Evolutionary conservation across 2,329 filamentous ascomycete genomes (phyloP).

Genomic region (Whalleya microplaca): DNA sequence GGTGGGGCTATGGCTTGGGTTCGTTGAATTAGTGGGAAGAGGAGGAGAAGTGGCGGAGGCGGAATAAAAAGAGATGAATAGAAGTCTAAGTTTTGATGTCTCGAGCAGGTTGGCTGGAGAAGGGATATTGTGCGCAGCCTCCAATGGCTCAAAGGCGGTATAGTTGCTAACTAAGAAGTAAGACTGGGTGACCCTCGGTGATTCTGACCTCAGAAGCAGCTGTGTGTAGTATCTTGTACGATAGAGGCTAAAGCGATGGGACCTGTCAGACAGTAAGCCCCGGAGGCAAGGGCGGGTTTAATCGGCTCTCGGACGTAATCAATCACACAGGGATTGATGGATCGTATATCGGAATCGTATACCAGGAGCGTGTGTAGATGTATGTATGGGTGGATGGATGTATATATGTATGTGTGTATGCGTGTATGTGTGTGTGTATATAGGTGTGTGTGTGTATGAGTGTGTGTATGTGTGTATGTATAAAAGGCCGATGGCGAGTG

Average conservation of each 20-base stretch:
- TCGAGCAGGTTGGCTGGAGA: conserved; percentile 9
- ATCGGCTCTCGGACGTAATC: conserved; percentile 26
- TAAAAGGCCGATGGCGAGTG: neutral
- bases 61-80: conserved; percentile 3
- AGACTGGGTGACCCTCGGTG: conserved; percentile 19
- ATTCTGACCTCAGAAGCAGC: conserved; percentile 22
- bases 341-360: conserved; percentile 27
- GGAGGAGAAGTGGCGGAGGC: neutral
- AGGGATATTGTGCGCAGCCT: conserved; percentile 18
- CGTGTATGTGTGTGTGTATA: conserved; percentile 1
- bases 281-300: conserved; percentile 29
- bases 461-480: conserved; percentile 2
- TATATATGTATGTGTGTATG: conserved; percentile 3
- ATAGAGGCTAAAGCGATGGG: conserved; percentile 25
- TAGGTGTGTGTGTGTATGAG: neutral
- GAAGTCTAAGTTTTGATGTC: conserved; percentile 16
- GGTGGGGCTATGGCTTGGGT: conserved; percentile 13
- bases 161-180: conserved; percentile 18
- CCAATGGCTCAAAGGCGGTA: conserved; percentile 21
- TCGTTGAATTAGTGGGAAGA: conserved; percentile 9
- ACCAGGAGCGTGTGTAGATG: conserved; percentile 6
- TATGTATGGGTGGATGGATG: conserved; percentile 5
- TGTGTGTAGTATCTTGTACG: conserved; percentile 14
- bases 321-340: conserved; percentile 29
- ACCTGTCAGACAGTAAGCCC: conserved; percentile 28